A percentile compares a stretch with the other conserved stretches of the same genome.
phyloP scores from a whole-genome alignment of 768 basidiomycete species.

The Psilocybe azurescens region DNA sequence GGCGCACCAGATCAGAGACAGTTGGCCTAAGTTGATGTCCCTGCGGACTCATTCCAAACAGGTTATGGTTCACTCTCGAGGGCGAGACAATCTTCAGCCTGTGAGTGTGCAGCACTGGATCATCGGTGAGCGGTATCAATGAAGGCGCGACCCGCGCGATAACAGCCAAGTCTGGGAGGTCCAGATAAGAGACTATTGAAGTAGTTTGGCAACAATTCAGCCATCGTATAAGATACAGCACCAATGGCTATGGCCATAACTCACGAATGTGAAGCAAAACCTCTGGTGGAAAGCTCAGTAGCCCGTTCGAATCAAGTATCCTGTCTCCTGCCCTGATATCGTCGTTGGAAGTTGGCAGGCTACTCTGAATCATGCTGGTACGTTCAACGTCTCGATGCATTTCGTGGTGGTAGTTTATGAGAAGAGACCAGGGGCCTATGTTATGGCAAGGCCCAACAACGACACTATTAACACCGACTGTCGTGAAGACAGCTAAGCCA shows the following conservation, averaged over 20 bases:
- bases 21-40: constrained; percentile 68
- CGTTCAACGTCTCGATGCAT: background rate
- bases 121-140: constrained; percentile 56
- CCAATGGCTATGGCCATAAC: constrained; percentile 18
- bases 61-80: constrained; percentile 67
- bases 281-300: constrained; percentile 57
- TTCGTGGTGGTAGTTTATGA: background rate
- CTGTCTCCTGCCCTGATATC: background rate
- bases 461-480: background rate
- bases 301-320: constrained; percentile 11
- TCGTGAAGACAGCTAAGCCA: background rate
- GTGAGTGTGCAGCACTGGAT: constrained; percentile 67
- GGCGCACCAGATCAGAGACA: constrained; percentile 66
- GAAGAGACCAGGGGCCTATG: background rate
- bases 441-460: background rate
- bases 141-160: constrained; percentile 52
- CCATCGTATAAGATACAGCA: background rate
- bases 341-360: too few relatives aligned
- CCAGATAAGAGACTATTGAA: constrained; percentile 66
- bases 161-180: constrained; percentile 70
- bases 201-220: background rate
- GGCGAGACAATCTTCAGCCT: constrained; percentile 68
- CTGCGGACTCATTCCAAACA: constrained; percentile 62
- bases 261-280: constrained; percentile 62
- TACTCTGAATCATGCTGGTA: background rate